A percentile compares a stretch with the other conserved stretches of the same genome.
Conservation (phyloP, 768 basidiomycete species). For the Podaxis sp. region DNA sequence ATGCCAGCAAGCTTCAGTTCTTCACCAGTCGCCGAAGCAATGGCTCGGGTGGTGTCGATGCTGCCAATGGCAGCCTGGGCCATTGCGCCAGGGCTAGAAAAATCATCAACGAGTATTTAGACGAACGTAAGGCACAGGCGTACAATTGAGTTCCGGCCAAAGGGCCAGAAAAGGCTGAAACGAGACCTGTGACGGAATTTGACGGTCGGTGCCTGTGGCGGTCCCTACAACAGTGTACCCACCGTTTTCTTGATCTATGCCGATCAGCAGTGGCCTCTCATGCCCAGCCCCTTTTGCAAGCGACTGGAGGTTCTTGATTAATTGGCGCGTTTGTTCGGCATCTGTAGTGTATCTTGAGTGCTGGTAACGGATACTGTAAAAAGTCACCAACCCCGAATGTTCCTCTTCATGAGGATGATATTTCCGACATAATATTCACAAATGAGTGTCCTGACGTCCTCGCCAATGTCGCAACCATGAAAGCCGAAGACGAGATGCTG, state of each 20-base stretch:
- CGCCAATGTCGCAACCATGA: conserved; percentile 51
- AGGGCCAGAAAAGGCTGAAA: conserved; percentile 63
- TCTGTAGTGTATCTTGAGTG: conserved; percentile 30
- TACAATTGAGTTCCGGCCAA: conserved; percentile 68
- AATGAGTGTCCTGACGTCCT: conserved; percentile 55
- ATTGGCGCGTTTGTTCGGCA: conserved; percentile 44
- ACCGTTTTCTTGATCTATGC: conserved; percentile 78
- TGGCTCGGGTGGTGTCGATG: conserved; percentile 40
- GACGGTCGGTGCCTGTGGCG: not conserved
- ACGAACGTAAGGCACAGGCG: conserved; percentile 22
- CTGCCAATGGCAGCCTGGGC: conserved; percentile 57
- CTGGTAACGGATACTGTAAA: not conserved
- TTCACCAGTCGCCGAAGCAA: conserved; percentile 45
- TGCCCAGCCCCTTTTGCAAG: conserved; percentile 60
- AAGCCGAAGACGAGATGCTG: conserved; percentile 76
- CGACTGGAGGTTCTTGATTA: conserved; percentile 50
- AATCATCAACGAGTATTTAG: not conserved
- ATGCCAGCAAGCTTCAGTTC: conserved; percentile 64
- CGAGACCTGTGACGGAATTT: conserved; percentile 44
- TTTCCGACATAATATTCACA: conserved; percentile 63
- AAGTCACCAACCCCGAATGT: conserved; percentile 45
- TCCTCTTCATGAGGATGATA: conserved; percentile 69
- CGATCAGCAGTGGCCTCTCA: conserved; percentile 54
- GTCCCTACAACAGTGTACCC: not conserved
- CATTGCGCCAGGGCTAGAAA: conserved; percentile 68